Base-by-base conservation (phyloP, 176 grass and related monocot genomes). In the Raddia distichophylla region DNA sequence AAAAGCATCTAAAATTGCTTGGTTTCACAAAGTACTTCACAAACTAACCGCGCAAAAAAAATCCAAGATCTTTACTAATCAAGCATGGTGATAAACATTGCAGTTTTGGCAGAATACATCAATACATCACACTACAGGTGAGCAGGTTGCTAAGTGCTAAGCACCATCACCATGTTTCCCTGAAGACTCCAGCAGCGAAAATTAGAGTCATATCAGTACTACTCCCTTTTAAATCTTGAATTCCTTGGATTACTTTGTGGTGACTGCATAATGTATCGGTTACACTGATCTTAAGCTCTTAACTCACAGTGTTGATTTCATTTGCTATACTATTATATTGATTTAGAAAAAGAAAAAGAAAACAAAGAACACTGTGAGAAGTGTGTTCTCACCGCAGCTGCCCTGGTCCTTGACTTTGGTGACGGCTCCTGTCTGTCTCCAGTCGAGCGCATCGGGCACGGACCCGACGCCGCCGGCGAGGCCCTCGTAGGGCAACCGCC, bases 321-420 rank as follows among this genome's bases (percentile, higher is more conserved):
- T 66, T 73, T 47, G 49, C 64, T 75, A 9, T 27, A 54, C 3
- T 45, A 76, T 46, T 16, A 2, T 50, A 15, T 27, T 2, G 16
- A 43, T 56, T 5, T 34, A 6, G 10, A 49, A 49, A 8, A 49
- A 52, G 15, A 1, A 46, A 18, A 19, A 45, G 6, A 12, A 3
- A 0, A 54, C 10, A 19, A 40, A 10, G 37, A 40, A 10, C 2
- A 37, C 4, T 20, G 18, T 37, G 60, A 61, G 16, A 49, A 5
- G 18, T 0, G 18, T 18, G 14, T 18, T 45, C 88, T 89, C 89
- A 94, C 92, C 92, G 73, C 92, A 94, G 80, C 86, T 88, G 43
- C 86, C 89, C 77, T 94, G 92, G 71, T 94, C 87, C 81, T 94
- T 94, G 68, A 94, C 77, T 11, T 72, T 59, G 73, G 89, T 94